A percentile compares a stretch with the other conserved stretches of the same genome.
Conservation (phyloP, 306 rosid genomes). For the Pyrus bretschneideri region DNA sequence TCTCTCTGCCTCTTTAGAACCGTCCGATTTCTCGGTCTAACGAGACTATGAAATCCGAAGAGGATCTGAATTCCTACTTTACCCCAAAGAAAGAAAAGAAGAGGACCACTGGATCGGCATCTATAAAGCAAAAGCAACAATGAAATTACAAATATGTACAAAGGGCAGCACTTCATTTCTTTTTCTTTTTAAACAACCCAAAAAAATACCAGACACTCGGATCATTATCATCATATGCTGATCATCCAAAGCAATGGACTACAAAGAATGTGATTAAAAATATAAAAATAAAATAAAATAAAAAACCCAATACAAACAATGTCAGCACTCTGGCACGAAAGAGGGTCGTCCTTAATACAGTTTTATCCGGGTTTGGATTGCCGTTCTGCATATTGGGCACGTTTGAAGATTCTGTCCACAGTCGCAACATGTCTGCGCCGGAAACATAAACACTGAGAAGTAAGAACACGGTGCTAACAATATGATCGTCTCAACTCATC, state of each 20-base stretch:
- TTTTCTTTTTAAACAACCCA: background rate
- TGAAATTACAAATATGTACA: slow-evolving; percentile 2
- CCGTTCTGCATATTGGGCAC: slow-evolving; percentile 86
- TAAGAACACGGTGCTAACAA: background rate
- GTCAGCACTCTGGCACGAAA: background rate
- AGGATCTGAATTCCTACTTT: background rate
- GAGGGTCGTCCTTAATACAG: slow-evolving; percentile 43
- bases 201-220: background rate
- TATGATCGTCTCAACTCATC: background rate
- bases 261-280: slow-evolving; percentile 28
- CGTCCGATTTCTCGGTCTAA: fast-evolving
- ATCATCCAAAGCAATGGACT: slow-evolving; percentile 7
- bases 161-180: background rate
- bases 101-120: background rate
- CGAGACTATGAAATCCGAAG: no score
- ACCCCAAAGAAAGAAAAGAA: background rate
- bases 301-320: background rate
- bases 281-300: background rate
- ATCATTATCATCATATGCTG: background rate
- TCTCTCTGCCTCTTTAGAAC: no score
- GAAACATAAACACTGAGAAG: background rate
- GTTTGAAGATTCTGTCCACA: slow-evolving; percentile 65
- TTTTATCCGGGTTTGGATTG: slow-evolving; percentile 67
- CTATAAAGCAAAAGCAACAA: background rate
- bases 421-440: slow-evolving; percentile 79